phyloP scores from a whole-genome alignment of 2,329 filamentous ascomycete species.

The Colletotrichum cuscutae region DNA sequence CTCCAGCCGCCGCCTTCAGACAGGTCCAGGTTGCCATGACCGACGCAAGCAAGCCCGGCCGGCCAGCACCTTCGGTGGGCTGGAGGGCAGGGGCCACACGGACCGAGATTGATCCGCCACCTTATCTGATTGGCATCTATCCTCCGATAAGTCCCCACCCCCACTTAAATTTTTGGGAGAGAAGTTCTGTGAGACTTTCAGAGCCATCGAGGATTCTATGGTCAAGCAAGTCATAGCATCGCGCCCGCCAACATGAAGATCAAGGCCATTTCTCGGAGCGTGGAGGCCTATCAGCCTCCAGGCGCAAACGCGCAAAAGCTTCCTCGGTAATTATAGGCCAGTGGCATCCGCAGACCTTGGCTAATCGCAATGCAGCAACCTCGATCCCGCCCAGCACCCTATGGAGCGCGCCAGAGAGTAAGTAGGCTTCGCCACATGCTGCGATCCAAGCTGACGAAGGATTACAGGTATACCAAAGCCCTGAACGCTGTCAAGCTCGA shows the following conservation, averaged over 20 bases:
- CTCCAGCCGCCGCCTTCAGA: conserved; percentile 34
- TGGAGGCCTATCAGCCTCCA: conserved; percentile 72
- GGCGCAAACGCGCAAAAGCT: conserved; percentile 73
- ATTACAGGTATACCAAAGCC: conserved; percentile 54
- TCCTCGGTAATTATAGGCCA: conserved; percentile 46
- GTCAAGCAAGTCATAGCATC: conserved; percentile 14
- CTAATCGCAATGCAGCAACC: conserved; percentile 59
- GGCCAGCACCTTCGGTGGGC: conserved; percentile 2
- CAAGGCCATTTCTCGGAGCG: conserved; percentile 74
- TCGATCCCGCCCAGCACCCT: conserved; percentile 87
- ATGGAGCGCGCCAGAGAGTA: conserved; percentile 93
- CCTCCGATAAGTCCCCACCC: conserved; percentile 29
- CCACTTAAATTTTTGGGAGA: conserved; percentile 38
- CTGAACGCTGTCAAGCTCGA: conserved; percentile 89
- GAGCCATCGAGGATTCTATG: neutral
- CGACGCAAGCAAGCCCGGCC: conserved; percentile 20
- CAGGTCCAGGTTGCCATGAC: conserved; percentile 33
- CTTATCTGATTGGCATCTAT: conserved; percentile 24
- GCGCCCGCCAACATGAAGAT: conserved; percentile 59
- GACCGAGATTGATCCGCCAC: conserved; percentile 25
- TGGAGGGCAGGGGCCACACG: conserved; percentile 10
- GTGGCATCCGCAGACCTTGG: neutral
- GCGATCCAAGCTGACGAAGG: conserved; percentile 19
- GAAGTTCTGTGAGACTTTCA: conserved; percentile 24
- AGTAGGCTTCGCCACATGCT: conserved; percentile 69